Base-by-base conservation (phyloP, 805 yeast species). In the Hanseniaspora singularis region DNA sequence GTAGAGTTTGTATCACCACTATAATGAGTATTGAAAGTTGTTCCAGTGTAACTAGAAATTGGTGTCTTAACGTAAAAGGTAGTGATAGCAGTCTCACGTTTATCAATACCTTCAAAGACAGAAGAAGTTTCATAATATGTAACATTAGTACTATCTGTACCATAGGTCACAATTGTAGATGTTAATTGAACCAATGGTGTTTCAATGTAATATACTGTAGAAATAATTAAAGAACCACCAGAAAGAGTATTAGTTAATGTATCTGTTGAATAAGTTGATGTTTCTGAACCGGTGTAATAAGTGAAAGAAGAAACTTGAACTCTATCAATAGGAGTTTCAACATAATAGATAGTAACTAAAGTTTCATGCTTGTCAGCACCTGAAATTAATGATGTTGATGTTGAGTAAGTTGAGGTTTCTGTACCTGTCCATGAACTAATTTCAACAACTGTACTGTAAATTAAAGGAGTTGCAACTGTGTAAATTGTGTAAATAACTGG, bases 261-360 rank as follows among this genome's bases (percentile, higher is more conserved):
- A 10, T n/a, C 18, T 7, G 45, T 40, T 10, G 40, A 39, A 12
- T 39, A 46, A 3, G 49, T 46, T n/a, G 45, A 34, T 7, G 39
- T 46, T 8, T n/a, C n/a, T 12, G 33, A 27, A 2, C 49, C 49
- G 1, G 37, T 46, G 44, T 43, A 46, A 19, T 39, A 46, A 34
- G 49, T 39, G 27, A 16, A 39, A 12, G 36, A 20, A 6, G 40
- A 23, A 26, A 27, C 5, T 24, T 15, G 18, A 12, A 38, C 28
- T 46, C 49, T 33, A 23, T 38, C 43, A 22, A 46, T 39, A 33
- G 55, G 55, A 27, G 53, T 51, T 41, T 51, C 50, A 12, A 52
- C 51, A 30, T 49, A 50, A 40, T 41, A 49, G 19, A 51, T 20
- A 16, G 53, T 53, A n/a, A 36, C 48, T 4, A 42, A 38, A 18